A percentile compares a stretch with the other conserved stretches of the same genome.
phyloP scores from a whole-genome alignment of 805 yeast genomes.

The Teunomyces pallodes region DNA sequence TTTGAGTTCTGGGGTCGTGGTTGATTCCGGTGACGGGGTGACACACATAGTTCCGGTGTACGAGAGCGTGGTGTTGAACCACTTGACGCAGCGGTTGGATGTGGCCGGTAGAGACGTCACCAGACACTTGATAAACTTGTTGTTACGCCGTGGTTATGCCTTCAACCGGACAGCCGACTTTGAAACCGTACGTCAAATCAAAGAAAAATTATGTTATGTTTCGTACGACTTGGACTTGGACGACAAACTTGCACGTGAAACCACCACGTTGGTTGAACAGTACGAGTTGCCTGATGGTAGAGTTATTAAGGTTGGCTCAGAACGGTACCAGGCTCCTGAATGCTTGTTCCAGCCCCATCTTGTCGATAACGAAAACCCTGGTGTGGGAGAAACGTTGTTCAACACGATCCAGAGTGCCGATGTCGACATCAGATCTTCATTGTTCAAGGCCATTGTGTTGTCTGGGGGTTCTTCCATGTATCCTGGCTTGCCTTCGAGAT shows the following conservation, averaged over 20 bases:
- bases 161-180: constrained; percentile 98
- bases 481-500: constrained; percentile 93
- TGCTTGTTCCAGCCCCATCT: constrained; percentile 94
- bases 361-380: constrained; percentile 95
- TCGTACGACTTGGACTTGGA: constrained; percentile 92
- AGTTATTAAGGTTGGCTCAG: constrained; percentile 88
- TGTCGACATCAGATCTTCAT: constrained; percentile 83
- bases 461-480: constrained; percentile 99
- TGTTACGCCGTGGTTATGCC: constrained; percentile 95
- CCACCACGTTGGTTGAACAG: constrained; percentile 89
- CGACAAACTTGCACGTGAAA: constrained; percentile 81
- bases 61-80: constrained; percentile 94
- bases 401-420: constrained; percentile 94
- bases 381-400: constrained; percentile 86
- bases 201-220: constrained; percentile 93
- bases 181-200: constrained; percentile 96
- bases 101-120: constrained; percentile 99
- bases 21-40: constrained; percentile 98
- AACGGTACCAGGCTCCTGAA: constrained; percentile 95
- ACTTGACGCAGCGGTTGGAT: constrained; percentile 85
- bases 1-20: constrained; percentile 93
- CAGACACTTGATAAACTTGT: constrained; percentile 85
- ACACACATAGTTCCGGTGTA: constrained; percentile 98
- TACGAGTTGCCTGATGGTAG: constrained; percentile 97
- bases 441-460: constrained; percentile 87